Evolutionary conservation across 768 basidiomycete species (phyloP), one percentile per base, ranked within the genome.

Genomic region (Tricholoma hemisulphureum): DNA sequence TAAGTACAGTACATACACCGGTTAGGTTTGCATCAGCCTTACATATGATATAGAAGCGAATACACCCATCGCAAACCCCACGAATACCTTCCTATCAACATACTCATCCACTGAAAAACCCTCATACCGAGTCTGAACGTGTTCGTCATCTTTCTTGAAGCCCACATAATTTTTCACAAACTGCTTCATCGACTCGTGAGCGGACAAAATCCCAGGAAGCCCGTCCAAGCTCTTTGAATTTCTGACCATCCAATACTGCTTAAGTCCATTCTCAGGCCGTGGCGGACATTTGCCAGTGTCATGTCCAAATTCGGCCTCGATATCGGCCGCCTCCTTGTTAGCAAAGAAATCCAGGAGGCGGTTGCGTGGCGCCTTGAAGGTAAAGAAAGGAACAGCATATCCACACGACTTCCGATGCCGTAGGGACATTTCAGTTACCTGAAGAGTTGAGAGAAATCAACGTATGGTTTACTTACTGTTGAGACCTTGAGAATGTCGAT

Each of bases 401-500:
- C 88, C 86, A 61, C 86, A 89, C 2, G 86, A 86, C 88, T 88
- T 21, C 10, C 23, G 8, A 49, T 37, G 23, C 32, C n/a, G 2
- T 24, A 20, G n/a, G n/a, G n/a, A n/a, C n/a, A n/a, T n/a, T 50
- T 55, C 13, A 56, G 41, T 21, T 26, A 11, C 18, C 57, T n/a
- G 20, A 37, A 51, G 13, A 7, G 39, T 9, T 39, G 32, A 45
- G 14, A 13, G 14, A 55, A 39, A 51, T 37, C 8, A 26, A 6
- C 35, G 50, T 26, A 24, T 35, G 18, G 64, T 77, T 60, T 62
- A 80, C 77, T 60, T 62, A 80, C 81, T 2, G 76, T 75, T 49
- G 71, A 71, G 55, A 87, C 84, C 72, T 83, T 83, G 67, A 81
- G 74, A 9, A 89, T 77, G 59, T 87, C 80, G 16, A 89, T 64